Base-by-base conservation (phyloP, 106 monocot genomes). In the Phalaenopsis aphrodite region DNA sequence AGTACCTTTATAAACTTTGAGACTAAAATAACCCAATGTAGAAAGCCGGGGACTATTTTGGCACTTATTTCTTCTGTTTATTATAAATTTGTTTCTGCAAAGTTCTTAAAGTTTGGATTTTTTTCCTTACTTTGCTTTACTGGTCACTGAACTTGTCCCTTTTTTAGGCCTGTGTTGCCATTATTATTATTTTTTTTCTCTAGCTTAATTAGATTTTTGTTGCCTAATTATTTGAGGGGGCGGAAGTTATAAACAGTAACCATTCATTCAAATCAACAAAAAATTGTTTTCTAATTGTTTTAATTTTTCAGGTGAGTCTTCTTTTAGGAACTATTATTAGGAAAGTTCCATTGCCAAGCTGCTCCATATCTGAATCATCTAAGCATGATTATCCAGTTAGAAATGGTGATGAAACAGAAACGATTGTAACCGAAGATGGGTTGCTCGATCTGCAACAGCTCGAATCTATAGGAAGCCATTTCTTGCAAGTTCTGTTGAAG, bases 401-500 rank as follows among this genome's bases (percentile, higher is more conserved):
- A 24, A 78, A 68, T 48, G n/a, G 24, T 65, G 83, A 75, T 78
- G 81, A 77, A 38, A 42, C 75, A 55, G 75, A 24, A 36, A 47
- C 12, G 10, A 9, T 75, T 8, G 45, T 57, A 21, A 36, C 36
- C 43, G 56, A 78, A 72, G 84, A 87, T 56, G 79, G 56, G 55
- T 85, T 95, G 72, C 91, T 99, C 84, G 89, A 93, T 84, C 75
- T 91, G 71, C 78, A 79, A 55, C 99, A 99, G 75, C 82, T 99
- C 41, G 89, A 99, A 84, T 79, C 41, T 41, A 93, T 99, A 76
- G 99, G 99, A 52, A 84, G 88, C 75, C 95, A 99, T 90, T 99
- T 99, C 80, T 87, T 99, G 81, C 99, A 95, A 83, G 95, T 99
- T 83, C 99, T 99, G 80, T 83, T 99, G 65, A 99, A 93, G 88